phyloP scores from a whole-genome alignment of 805 yeast genomes.

The Wickerhamiella nectarea region DNA sequence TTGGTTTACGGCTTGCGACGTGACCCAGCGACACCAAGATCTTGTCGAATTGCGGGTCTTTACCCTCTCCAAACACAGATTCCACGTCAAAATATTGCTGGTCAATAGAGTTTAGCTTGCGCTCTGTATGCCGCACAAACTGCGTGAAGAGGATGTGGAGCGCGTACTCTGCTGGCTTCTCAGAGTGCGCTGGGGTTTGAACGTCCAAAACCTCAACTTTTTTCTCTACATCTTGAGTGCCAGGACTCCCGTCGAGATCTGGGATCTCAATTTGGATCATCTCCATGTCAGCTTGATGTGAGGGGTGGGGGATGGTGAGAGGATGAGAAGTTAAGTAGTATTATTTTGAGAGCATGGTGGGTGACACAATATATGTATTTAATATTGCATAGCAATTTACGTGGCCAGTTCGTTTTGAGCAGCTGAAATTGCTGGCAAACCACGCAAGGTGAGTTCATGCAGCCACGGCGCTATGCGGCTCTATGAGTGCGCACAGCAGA shows the following conservation, averaged over 20 bases:
- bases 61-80: constrained; percentile 54
- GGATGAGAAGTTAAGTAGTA: background rate
- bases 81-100: constrained; percentile 30
- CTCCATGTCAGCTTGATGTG: constrained; percentile 25
- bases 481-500: too few species aligned
- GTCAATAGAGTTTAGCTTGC: constrained; percentile 73
- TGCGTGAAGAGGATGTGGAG: constrained; percentile 88
- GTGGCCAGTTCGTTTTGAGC: too few species aligned
- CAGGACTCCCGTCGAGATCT: constrained; percentile 1
- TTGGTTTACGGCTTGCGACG: constrained; percentile 79
- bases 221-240: background rate
- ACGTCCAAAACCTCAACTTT: background rate
- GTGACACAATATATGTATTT: background rate
- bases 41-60: constrained; percentile 74
- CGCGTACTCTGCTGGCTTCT: constrained; percentile 52
- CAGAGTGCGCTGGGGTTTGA: too few species aligned
- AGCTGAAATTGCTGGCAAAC: too few species aligned
- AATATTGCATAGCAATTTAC: too few species aligned
- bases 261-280: constrained; percentile 11
- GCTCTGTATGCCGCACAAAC: constrained; percentile 86
- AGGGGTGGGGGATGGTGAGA: background rate
- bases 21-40: constrained; percentile 78
- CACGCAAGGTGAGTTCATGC: too few species aligned
- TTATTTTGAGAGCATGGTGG: background rate
- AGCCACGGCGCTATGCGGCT: too few species aligned